Conservation (phyloP, 441 rosid genomes). For the Theobroma grandiflorum region DNA sequence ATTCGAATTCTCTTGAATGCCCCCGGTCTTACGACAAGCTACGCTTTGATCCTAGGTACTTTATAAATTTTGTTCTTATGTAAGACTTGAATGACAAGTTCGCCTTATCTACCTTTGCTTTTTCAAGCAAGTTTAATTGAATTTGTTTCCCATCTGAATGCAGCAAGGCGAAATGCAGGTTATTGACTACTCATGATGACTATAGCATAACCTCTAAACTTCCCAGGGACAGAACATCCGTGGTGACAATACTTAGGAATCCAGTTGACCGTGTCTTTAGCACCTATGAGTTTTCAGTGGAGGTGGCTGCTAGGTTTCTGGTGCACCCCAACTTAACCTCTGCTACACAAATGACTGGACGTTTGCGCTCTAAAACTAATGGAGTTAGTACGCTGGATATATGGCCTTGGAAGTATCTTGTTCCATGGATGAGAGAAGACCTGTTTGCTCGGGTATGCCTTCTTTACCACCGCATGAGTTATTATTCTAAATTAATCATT, state of each 20-base stretch:
- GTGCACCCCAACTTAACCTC: conserved; percentile 94
- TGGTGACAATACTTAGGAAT: conserved; percentile 89
- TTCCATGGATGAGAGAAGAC: conserved; percentile 99
- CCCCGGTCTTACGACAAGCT: conserved; percentile 96
- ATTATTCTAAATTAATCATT: neutral
- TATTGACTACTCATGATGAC: conserved; percentile 94
- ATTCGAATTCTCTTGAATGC: conserved; percentile 71
- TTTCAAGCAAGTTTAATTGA: conserved; percentile 24
- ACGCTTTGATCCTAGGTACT: conserved; percentile 88
- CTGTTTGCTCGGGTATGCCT: conserved; percentile 82
- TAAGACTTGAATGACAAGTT: neutral
- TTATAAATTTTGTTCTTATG: neutral
- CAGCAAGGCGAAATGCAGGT: conserved; percentile 82
- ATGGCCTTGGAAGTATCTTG: conserved; percentile 99
- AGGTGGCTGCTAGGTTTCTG: conserved; percentile 96
- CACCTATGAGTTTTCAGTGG: conserved; percentile 92
- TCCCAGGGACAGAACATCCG: conserved; percentile 87
- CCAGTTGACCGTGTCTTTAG: conserved; percentile 93
- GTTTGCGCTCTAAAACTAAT: conserved; percentile 59
- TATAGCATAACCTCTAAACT: conserved; percentile 92
- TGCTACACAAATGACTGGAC: conserved; percentile 72
- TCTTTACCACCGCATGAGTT: conserved; percentile 17
- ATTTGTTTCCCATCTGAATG: conserved; percentile 30
- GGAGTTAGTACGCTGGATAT: conserved; percentile 91
- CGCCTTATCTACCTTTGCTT: neutral